A percentile compares a stretch with the other conserved stretches of the same genome.
Conservation (phyloP, 805 yeast species). For the Ogataea paradorogensis region DNA sequence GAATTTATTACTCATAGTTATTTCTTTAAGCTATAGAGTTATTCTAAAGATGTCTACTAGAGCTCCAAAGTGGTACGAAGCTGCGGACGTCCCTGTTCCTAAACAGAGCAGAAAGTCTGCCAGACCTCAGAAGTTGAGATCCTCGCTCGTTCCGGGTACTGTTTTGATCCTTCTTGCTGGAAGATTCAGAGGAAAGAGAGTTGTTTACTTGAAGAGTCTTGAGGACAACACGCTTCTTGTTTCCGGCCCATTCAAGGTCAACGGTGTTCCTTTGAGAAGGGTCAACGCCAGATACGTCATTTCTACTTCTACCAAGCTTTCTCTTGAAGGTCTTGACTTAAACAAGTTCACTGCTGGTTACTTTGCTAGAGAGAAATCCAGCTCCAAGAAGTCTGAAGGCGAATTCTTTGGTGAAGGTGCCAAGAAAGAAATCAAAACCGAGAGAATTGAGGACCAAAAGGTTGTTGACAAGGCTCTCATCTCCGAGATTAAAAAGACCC, state of each 20-base stretch:
- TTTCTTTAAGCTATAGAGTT: constrained; percentile 11
- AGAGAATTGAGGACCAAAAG: constrained; percentile 97
- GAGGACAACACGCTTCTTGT: constrained; percentile 98
- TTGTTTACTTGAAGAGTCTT: constrained; percentile 92
- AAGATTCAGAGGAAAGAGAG: constrained; percentile 99
- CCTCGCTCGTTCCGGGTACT: constrained; percentile 46
- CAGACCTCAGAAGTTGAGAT: constrained; percentile 93
- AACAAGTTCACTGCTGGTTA: constrained; percentile 90
- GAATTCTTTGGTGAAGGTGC: constrained; percentile 84
- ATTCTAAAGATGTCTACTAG: constrained; percentile 31
- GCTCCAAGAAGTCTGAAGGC: constrained; percentile 84
- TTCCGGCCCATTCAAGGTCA: constrained; percentile 98
- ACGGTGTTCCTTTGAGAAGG: constrained; percentile 99
- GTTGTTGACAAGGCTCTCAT: constrained; percentile 88
- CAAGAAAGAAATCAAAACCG: constrained; percentile 87
- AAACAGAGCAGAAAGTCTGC: constrained; percentile 87
- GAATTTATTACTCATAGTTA: constrained; percentile 11
- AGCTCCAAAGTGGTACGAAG: constrained; percentile 92
- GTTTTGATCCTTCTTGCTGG: constrained; percentile 92
- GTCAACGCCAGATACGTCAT: constrained; percentile 98
- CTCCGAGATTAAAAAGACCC: constrained; percentile 94
- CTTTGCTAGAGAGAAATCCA: constrained; percentile 92
- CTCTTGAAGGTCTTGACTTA: constrained; percentile 75
- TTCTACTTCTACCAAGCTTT: constrained; percentile 93
- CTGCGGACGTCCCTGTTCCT: constrained; percentile 85